A percentile compares a stretch with the other conserved stretches of the same genome.
These are phyloP conservation scores for Saturnispora halmiae DNA, from an alignment of 805 yeast species.

Conservation along the genomic window DNA sequence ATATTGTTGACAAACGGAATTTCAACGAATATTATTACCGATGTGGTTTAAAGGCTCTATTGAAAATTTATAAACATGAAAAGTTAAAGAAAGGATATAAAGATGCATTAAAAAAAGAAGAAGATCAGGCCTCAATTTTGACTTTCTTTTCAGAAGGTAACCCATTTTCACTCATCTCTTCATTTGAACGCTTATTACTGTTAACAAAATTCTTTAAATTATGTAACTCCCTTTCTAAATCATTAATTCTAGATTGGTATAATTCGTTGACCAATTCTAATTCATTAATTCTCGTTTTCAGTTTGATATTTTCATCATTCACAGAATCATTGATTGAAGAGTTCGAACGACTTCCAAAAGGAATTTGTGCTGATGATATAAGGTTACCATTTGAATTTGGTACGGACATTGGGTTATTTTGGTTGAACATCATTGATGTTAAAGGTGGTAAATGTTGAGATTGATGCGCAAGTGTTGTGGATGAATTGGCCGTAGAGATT, in stretches of 20 bases:
- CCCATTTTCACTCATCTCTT: not conserved
- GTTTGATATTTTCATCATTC: constrained; percentile 21
- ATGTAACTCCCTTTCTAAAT: constrained; percentile 63
- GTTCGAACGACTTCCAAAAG: not conserved
- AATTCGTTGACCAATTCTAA: constrained; percentile 85
- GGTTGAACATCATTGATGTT: constrained; percentile 4
- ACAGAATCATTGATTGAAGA: constrained; percentile 1
- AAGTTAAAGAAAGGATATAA: too few relatives aligned
- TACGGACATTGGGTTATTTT: too few relatives aligned
- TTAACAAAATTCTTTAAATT: constrained; percentile 29
- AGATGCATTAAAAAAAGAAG: too few relatives aligned
- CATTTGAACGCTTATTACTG: not conserved
- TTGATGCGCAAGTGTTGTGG: too few relatives aligned
- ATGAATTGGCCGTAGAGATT: too few relatives aligned
- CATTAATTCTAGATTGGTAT: constrained; percentile 72
- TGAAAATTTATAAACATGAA: too few relatives aligned
- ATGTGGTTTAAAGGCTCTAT: too few relatives aligned
- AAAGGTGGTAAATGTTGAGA: constrained; percentile 11
- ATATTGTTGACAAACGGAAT: too few relatives aligned
- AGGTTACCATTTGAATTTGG: not conserved
- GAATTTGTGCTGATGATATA: not conserved
- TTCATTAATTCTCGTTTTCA: constrained; percentile 76
- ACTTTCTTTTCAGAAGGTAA: not conserved
- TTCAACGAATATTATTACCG: too few relatives aligned
- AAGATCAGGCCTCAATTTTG: not conserved